phyloP scores from a whole-genome alignment of 164 flowering plant species.

The Tetrastigma voinierianum region DNA sequence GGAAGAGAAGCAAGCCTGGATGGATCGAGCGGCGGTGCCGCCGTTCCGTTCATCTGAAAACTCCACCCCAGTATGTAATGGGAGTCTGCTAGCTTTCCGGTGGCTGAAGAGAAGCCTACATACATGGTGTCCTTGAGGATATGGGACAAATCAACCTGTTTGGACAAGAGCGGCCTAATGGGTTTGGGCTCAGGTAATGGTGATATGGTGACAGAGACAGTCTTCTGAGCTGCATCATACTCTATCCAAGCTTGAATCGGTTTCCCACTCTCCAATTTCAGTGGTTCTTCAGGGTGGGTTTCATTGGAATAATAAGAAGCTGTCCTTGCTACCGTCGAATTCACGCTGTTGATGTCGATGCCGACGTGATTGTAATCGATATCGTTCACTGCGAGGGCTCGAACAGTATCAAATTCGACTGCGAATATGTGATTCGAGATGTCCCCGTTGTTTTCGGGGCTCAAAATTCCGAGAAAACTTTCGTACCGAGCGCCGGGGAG shows the following conservation, averaged over 20 bases:
- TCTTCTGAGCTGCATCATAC: constrained; percentile 12
- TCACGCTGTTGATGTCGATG: constrained; percentile 7
- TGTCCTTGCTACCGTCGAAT: not conserved
- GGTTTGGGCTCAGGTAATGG: constrained; percentile 12
- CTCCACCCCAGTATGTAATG: too few species aligned
- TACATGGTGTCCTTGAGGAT: constrained; percentile 23
- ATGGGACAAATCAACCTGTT: constrained; percentile 8
- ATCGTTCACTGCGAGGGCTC: not conserved
- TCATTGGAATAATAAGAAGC: constrained; percentile 5
- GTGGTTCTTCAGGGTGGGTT: not conserved
- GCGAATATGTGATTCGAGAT: constrained; percentile 24
- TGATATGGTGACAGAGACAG: constrained; percentile 19
- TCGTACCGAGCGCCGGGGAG: too few species aligned
- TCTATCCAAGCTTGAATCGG: constrained; percentile 23
- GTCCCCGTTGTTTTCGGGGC: not conserved
- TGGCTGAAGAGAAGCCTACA: constrained; percentile 33
- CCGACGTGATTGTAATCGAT: constrained; percentile 10
- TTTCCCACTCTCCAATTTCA: constrained; percentile 3
- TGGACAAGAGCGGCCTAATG: constrained; percentile 16
- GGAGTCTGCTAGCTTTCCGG: constrained; percentile 2
- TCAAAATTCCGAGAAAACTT: not conserved
- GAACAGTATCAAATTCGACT: constrained; percentile 27
- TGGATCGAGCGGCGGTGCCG: too few species aligned
- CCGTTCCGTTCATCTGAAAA: too few species aligned
- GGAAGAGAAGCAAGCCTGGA: too few species aligned